Evolutionary conservation across 371 early-diverging fungal genomes (phyloP).

Genomic region (Rhizopus stolonifer): DNA sequence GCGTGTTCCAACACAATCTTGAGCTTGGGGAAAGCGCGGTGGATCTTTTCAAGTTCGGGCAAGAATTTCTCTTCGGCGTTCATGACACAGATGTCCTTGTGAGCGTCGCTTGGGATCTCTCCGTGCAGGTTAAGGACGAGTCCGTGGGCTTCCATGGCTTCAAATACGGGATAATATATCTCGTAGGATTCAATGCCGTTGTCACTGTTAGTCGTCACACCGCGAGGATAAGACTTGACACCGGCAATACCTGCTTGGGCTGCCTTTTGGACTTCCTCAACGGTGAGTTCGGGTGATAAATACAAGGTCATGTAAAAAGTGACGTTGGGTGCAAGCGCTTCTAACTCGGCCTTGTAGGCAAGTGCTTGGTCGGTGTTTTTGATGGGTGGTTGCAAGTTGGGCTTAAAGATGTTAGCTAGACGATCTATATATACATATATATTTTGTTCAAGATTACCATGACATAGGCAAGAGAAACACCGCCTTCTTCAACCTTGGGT

Average conservation of each 20-base stretch:
- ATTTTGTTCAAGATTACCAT: constrained; percentile 66
- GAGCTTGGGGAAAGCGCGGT: constrained; percentile 87
- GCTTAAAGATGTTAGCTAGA: constrained; percentile 47
- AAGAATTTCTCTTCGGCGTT: constrained; percentile 96
- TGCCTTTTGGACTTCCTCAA: constrained; percentile 88
- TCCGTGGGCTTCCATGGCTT: constrained; percentile 91
- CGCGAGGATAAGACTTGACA: constrained; percentile 96
- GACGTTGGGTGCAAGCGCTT: constrained; percentile 81
- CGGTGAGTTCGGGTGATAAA: constrained; percentile 83
- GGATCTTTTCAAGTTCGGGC: constrained; percentile 79
- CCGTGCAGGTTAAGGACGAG: constrained; percentile 96
- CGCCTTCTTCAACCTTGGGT: constrained; percentile 77
- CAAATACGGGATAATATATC: constrained; percentile 88
- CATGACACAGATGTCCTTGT: constrained; percentile 86
- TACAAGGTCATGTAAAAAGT: constrained; percentile 94
- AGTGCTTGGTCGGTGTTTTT: constrained; percentile 85
- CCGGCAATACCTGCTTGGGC: constrained; percentile 85
- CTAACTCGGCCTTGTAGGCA: constrained; percentile 78
- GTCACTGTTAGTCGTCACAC: constrained; percentile 97
- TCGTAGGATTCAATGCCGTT: constrained; percentile 90
- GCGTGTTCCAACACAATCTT: constrained; percentile 97
- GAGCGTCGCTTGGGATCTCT: constrained; percentile 87
- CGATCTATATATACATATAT: not conserved
- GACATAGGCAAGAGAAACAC: constrained; percentile 87
- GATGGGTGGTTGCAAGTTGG: constrained; percentile 92